Evolutionary conservation across 2,329 filamentous ascomycete species (phyloP), one percentile per base, ranked within the genome.

Genomic region (Ampelomyces quisqualis): DNA sequence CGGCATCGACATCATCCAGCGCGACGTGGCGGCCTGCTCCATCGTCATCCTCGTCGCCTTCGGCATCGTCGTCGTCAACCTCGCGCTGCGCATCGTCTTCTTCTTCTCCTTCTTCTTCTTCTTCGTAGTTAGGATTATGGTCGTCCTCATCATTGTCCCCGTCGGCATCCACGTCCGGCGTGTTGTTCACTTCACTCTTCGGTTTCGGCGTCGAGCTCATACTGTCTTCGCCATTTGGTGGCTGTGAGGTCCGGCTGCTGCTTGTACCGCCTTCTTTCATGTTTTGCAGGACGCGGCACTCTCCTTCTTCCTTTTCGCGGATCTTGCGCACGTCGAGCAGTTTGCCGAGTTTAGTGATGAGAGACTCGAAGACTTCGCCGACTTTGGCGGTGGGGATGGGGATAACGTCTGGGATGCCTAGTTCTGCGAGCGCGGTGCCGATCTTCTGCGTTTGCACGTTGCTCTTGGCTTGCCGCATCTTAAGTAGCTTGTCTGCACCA

Each of bases 401-500:
- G 22, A 91, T 78, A 30, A 86, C 76, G 6, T 78, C 75, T 1
- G 84, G 80, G 28, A 93, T 79, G 28, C 86, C 84, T 5, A 91
- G 73, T 65, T 90, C 85, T 28, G 76, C 77, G 17, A 93, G 79
- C 4, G 83, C 82, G 39, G 85, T 84, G 10, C 77, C 81, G 49
- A 93, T 90, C 49, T 87, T 86, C 46, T 81, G 70, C 52, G 88
- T 87, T 63, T 90, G 86, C 46, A 86, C 80, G 38, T 84, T 81
- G 11, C 80, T 85, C 71, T 90, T 90, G 50, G 85, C 85, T 24
- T 83, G 82, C 40, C 89, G 85, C 17, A 88, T 79, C 67, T 90
- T 90, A 54, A 85, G 84, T 43, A 91, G 80, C 65, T 82, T 85
- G 57, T 91, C 87, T 19, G 89, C 89, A 9, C 91, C 87, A 77